Evolutionary conservation across 345 rosid genomes (phyloP), one percentile per base, ranked within the genome.

Genomic region (Sapria himalayana): DNA sequence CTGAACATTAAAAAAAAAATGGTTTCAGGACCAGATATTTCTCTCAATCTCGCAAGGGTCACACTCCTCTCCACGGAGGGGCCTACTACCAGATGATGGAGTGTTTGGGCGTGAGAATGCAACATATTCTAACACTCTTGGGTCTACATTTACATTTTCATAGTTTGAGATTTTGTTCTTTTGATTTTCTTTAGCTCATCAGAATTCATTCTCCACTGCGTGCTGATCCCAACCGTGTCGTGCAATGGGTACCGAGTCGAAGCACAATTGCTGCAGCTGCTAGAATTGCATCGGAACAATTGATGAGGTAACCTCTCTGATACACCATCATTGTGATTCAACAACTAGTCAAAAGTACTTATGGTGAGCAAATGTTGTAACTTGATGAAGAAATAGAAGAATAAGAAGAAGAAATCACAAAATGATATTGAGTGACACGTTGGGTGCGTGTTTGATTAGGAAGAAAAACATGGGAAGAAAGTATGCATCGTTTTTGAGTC

Each of bases 51-150:
- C 73, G 94, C 35, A 62, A 80, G 59, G 99, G 99, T 22, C 99
- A 91, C 66, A 91, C 92, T 29, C 99, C 99, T 47, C 66, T 91
- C 55, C 94, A 75, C 48, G 99, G 99, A 25, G 70, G 99, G 51
- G 93, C 93, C 58, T 91, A 80, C 65, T 84, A 84, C 64, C 96
- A 82, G 64, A 72, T 89, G 95, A 89, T 89, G 95, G 98, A 84
- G 62, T 89, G 93, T 56, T 68, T 89, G 60, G 98, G 93, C 61
- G 95, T 79, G 77, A 69, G 84, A 57, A 43, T 39, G 22, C 19
- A 56, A 18, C 41, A 25, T 5, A 34, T 34, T 34, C 17, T 19
- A 6, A 41, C 22, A 44, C 29, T 29, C 22, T 19, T 25, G 22
- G 11, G 15, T 41, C 23, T 17, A 35, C 22, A 38, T 34, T 55